phyloP scores from a whole-genome alignment of 768 basidiomycete genomes.

The Phylloporus scabripes region DNA sequence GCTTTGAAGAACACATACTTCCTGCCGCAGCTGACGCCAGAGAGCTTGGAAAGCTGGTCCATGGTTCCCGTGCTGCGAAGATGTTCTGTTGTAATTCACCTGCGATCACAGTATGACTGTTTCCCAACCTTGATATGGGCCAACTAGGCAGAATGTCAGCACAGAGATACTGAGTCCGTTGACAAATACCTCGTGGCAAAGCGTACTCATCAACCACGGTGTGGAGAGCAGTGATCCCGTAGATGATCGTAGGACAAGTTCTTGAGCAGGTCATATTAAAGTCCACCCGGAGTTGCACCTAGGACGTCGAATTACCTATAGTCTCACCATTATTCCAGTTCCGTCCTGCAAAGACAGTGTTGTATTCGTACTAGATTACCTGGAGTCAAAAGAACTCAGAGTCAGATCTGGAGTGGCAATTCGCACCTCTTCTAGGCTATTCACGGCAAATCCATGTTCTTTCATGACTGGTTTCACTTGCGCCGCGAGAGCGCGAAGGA shows the following conservation, averaged over 20 bases:
- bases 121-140: conserved; percentile 70
- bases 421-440: conserved; percentile 75
- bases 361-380: conserved; percentile 62
- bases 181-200: conserved; percentile 72
- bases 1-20: conserved; percentile 65
- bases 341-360: conserved; percentile 71
- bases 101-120: not conserved
- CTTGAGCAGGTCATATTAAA: conserved; percentile 32
- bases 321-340: conserved; percentile 86
- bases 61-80: conserved; percentile 70
- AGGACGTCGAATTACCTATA: conserved; percentile 44
- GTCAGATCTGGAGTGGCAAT: not conserved
- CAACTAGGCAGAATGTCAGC: conserved; percentile 40
- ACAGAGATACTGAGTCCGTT: conserved; percentile 9
- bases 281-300: not conserved
- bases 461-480: conserved; percentile 85
- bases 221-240: conserved; percentile 57
- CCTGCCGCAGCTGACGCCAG: conserved; percentile 59
- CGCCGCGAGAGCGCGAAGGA: conserved; percentile 73
- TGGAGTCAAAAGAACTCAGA: not conserved
- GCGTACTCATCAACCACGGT: conserved; percentile 66
- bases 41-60: conserved; percentile 69
- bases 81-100: not conserved
- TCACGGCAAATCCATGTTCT: conserved; percentile 65
- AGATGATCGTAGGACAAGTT: conserved; percentile 64